These are phyloP conservation scores for Verticillium longisporum DNA, from an alignment of 2,329 filamentous ascomycete species.

Conservation along the genomic window DNA sequence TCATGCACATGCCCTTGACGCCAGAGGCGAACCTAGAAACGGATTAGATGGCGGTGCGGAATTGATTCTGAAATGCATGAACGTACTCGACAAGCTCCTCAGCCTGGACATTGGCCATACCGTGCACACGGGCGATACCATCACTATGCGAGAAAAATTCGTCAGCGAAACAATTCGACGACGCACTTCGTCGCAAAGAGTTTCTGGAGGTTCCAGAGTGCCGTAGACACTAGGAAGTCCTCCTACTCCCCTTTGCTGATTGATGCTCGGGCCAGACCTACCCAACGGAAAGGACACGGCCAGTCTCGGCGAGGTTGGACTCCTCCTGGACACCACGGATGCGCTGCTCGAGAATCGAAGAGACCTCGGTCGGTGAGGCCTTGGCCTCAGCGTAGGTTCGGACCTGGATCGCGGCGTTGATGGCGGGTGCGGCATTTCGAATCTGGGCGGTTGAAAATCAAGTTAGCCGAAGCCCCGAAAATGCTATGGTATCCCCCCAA, in stretches of 20 bases:
- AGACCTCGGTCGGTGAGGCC: constrained; percentile 95
- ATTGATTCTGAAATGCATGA: constrained; percentile 14
- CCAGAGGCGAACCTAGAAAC: constrained; percentile 84
- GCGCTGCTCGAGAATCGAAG: constrained; percentile 98
- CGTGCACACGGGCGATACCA: constrained; percentile 99
- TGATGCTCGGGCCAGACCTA: constrained; percentile 49
- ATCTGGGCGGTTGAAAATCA: constrained; percentile 54
- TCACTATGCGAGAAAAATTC: constrained; percentile 55
- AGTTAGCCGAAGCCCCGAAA: constrained; percentile 49
- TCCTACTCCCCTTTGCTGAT: neutral
- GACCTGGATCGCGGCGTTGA: constrained; percentile 66
- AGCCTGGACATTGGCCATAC: constrained; percentile 99
- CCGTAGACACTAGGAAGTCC: neutral
- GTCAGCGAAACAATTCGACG: constrained; percentile 7
- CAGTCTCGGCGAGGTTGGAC: constrained; percentile 92
- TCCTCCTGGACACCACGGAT: constrained; percentile 99
- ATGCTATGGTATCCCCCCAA: constrained; percentile 17
- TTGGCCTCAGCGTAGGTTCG: constrained; percentile 94
- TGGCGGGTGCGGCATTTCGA: constrained; percentile 78
- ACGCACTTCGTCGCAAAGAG: neutral
- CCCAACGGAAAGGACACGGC: constrained; percentile 97
- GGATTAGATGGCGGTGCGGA: neutral
- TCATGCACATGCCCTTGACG: constrained; percentile 99
- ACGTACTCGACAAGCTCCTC: constrained; percentile 99
- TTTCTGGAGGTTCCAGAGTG: neutral